Evolutionary conservation across 108 stramenopile genomes (phyloP), one percentile per base, ranked within the genome.

Genomic region (Nitzschia sp.): DNA sequence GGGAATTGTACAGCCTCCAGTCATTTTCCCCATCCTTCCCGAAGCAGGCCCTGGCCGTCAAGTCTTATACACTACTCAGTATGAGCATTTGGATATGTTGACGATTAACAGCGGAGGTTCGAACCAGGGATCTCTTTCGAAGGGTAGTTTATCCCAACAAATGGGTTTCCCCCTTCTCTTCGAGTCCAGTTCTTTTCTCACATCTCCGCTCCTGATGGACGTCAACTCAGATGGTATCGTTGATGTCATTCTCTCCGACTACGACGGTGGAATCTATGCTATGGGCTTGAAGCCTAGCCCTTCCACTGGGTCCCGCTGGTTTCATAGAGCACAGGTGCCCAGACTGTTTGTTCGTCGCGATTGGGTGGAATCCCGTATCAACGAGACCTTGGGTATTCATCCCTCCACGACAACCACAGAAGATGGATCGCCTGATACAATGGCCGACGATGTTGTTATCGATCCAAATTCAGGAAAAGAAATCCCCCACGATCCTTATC

Each of bases 41-140:
- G 83, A 79, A 53, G 69, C 72, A 0, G 91, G 90, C 61, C 86
- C 87, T 14, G 90, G 91, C 10, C 63, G 84, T 20, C 91, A 92
- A 71, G 85, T 92, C 34, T 29, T 92, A 10, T 67, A 82, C 50
- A 73, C 83, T 22, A 86, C 87, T 17, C 83, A 87, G 48, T 92
- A 84, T 56, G 91, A 92, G 57, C 83, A 87, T 68, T 76, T 92
- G 63, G 88, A 89, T 67, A 53, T 92, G 74, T 72, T 86, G 77
- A 83, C 87, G 10, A 20, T 22, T 10, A 60, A 7, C 22, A 11
- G 21, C 38, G 67, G 40, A 29, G 51, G 42, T 39, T 19, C 12
- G 29, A 51, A 11, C 1, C 22, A 66, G 11, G 65, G 51, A 11
- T 46, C 38, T 41, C 53, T 57, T 53, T 67, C 84, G 6, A 67